These are phyloP conservation scores for Trypethelium eluteriae DNA, from an alignment of 495 filamentous ascomycete species.

Conservation along the genomic window DNA sequence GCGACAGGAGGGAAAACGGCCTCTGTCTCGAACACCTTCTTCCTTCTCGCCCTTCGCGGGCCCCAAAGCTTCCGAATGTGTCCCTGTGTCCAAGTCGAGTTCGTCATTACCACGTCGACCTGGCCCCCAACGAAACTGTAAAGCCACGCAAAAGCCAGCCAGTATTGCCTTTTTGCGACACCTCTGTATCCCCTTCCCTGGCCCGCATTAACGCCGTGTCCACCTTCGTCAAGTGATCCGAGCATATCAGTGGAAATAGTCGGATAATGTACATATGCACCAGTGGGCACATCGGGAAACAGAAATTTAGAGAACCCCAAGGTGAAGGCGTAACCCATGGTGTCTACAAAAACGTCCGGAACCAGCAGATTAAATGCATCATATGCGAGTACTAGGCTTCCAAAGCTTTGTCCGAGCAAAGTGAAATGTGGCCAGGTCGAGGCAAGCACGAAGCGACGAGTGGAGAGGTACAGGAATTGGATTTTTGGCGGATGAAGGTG, in stretches of 20 bases:
- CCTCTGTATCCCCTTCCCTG: slow-evolving; percentile 63
- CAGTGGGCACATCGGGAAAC: slow-evolving; percentile 74
- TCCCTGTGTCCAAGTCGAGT: slow-evolving; percentile 83
- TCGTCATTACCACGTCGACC: slow-evolving; percentile 92
- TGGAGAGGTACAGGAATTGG: slow-evolving; percentile 81
- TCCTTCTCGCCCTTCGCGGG: slow-evolving; percentile 38
- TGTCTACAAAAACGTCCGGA: slow-evolving; percentile 92
- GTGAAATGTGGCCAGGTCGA: slow-evolving; percentile 89
- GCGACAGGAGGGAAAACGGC: slow-evolving; percentile 90
- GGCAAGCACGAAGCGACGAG: slow-evolving; percentile 72
- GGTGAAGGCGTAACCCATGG: slow-evolving; percentile 95
- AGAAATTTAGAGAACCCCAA: slow-evolving; percentile 73
- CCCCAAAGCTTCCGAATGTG: slow-evolving; percentile 83
- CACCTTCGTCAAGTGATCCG: slow-evolving; percentile 59
- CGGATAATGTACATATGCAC: slow-evolving; percentile 94
- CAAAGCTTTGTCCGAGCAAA: slow-evolving; percentile 84
- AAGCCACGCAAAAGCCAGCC: slow-evolving; percentile 70
- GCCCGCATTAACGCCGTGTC: slow-evolving; percentile 76
- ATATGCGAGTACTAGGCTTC: slow-evolving; percentile 75
- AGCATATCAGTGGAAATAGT: slow-evolving; percentile 99
- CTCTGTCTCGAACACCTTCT: slow-evolving; percentile 41
- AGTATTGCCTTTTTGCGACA: slow-evolving; percentile 66
- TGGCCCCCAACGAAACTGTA: slow-evolving; percentile 74
- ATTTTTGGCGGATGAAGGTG: slow-evolving; percentile 74
- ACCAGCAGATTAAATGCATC: slow-evolving; percentile 89